A percentile compares a stretch with the other conserved stretches of the same genome.
These are phyloP conservation scores for Cutaneotrichosporon cavernicola DNA, from an alignment of 1,284 basidiomycete species.

Conservation along the genomic window DNA sequence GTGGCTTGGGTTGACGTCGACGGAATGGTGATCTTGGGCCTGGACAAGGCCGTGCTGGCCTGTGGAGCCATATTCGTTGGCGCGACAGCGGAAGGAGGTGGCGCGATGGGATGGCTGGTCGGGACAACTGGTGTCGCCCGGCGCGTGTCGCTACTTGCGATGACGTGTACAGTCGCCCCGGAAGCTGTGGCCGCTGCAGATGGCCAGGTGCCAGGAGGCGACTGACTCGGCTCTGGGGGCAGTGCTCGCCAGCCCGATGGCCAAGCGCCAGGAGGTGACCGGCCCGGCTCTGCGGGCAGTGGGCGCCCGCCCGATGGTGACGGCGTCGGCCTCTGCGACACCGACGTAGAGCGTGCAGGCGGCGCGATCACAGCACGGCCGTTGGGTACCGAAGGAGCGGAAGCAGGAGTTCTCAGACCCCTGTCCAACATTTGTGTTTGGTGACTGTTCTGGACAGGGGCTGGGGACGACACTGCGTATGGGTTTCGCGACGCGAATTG, in stretches of 20 bases:
- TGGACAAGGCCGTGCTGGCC: neutral
- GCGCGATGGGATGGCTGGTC: neutral
- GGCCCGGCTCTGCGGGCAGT: neutral
- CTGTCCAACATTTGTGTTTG: neutral
- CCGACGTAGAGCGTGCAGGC: neutral
- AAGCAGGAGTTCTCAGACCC: neutral
- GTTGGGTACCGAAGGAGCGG: neutral
- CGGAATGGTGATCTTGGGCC: slow-evolving; percentile 9
- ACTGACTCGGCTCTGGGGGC: neutral
- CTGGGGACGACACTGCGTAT: neutral
- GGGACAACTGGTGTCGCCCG: neutral
- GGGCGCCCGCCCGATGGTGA: neutral
- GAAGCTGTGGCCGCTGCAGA: slow-evolving; percentile 1
- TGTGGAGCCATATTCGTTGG: neutral
- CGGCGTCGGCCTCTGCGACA: neutral
- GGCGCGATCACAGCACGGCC: neutral
- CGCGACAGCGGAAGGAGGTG: slow-evolving; percentile 3
- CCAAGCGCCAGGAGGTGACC: neutral
- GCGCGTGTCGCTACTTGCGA: slow-evolving; percentile 3
- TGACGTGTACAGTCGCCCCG: slow-evolving; percentile 5
- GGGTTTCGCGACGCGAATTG: neutral
- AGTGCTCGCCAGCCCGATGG: neutral
- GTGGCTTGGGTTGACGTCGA: neutral
- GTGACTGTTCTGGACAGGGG: neutral
- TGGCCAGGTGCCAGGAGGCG: neutral